phyloP scores from a whole-genome alignment of 441 rosid species.

The Corymbia citriodora region DNA sequence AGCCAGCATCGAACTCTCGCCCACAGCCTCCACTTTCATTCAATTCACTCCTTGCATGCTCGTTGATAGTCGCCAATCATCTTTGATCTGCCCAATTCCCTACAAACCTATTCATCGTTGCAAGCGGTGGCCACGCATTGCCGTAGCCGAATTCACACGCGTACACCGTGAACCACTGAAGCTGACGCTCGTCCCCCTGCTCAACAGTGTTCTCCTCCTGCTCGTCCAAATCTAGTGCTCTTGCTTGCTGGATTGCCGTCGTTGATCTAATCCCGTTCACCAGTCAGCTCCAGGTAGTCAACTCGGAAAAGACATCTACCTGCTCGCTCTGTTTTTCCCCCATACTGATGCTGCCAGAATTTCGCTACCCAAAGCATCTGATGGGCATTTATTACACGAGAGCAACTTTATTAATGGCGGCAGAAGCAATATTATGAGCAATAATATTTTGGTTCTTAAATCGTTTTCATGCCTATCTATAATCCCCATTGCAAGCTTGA shows the following conservation, averaged over 20 bases:
- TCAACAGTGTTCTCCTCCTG: not conserved
- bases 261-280: not conserved
- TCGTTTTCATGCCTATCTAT: too few relatives aligned
- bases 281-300: not conserved
- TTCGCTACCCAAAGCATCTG: too few relatives aligned
- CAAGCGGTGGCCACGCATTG: not conserved
- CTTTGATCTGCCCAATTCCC: not conserved
- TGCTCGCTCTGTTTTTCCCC: not conserved
- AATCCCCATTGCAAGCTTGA: not conserved
- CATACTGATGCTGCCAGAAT: not conserved
- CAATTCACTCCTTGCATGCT: not conserved
- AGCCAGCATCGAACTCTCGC: not conserved
- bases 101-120: fast-evolving
- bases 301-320: not conserved
- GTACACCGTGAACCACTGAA: not conserved
- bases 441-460: too few relatives aligned
- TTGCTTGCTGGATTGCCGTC: not conserved
- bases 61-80: not conserved
- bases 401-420: too few relatives aligned
- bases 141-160: not conserved
- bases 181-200: not conserved
- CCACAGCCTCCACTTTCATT: not conserved
- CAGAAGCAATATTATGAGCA: too few relatives aligned
- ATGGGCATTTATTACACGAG: too few relatives aligned
- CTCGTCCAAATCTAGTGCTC: too few relatives aligned